Evolutionary conservation across 805 yeast species (phyloP), one percentile per base, ranked within the genome.

Genomic region (Metschnikowia similis): DNA sequence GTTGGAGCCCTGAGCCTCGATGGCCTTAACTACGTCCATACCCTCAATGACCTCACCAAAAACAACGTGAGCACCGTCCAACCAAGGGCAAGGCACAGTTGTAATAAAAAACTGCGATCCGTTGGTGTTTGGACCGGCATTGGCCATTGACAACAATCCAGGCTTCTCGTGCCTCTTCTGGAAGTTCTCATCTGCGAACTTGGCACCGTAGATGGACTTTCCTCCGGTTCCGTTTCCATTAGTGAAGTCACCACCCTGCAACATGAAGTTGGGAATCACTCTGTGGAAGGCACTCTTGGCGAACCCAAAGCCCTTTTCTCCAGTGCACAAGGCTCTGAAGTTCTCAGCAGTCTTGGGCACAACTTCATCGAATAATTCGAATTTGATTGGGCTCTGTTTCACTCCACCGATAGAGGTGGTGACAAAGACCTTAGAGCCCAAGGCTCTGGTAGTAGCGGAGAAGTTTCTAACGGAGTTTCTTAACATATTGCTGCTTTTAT

Each of bases 371-470:
- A 47, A 55, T 46, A 55, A 52, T 50, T 55, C 60, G 44, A 58
- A 56, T 52, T 55, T 58, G 53, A 58, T 58, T 27, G 60, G 62
- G 48, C 32, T 44, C 36, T 56, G 62, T 52, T 51, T 56, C 41
- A 50, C 59, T 9, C 62, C 62, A 36, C 53, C 74, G 56, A 82
- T 74, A 44, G 84, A 70, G 38, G 84, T 74, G 54, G 81, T 83
- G 60, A 82, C 75, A 66, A 66, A 82, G 32, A 80, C 83, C 65
- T 81, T 81, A 58, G 78, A 75, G 42, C 80, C 81, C 49, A 75
- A 66, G 45, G 64, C 70, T 46, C 72, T 56, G 50, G 77, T 58
- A 36, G 80, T 61, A 41, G 79, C 64, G 39, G 85, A 79, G 58
- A 82, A 81, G 40, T 73, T 58, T 72, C 87, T 81, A 47, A 58